Evolutionary conservation across 768 basidiomycete genomes (phyloP).

Genomic region (Vararia minispora): DNA sequence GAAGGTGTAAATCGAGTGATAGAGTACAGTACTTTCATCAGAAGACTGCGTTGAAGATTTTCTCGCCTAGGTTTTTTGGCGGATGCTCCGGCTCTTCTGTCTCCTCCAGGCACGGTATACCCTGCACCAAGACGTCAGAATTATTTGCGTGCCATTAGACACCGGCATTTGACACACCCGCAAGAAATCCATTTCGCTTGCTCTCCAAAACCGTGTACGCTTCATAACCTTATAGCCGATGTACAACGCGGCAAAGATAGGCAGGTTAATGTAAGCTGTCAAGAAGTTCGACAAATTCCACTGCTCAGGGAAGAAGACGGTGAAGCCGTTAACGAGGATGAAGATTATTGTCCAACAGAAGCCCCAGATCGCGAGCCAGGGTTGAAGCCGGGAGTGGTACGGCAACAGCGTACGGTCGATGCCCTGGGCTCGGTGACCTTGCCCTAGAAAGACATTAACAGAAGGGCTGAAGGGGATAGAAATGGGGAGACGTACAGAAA

Average conservation of each 20-base stretch:
- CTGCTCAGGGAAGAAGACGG: slow-evolving; percentile 18
- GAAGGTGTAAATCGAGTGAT: too few species aligned
- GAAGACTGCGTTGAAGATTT: too few species aligned
- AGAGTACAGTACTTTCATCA: too few species aligned
- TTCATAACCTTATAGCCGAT: slow-evolving; percentile 10
- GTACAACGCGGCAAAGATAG: slow-evolving; percentile 25
- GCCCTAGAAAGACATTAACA: too few species aligned
- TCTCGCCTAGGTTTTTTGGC: not conserved
- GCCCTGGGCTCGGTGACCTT: slow-evolving; percentile 29
- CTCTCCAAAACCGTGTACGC: not conserved
- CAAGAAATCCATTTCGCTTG: not conserved
- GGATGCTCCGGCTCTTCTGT: not conserved
- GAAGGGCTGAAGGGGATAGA: not conserved
- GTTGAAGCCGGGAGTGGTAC: slow-evolving; percentile 20
- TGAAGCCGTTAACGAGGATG: slow-evolving; percentile 11
- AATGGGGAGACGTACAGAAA: slow-evolving; percentile 21
- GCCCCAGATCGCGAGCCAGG: slow-evolving; percentile 13
- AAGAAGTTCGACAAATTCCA: slow-evolving; percentile 25
- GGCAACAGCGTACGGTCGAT: slow-evolving; percentile 26
- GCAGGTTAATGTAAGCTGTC: slow-evolving; percentile 23
- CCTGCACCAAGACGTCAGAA: not conserved
- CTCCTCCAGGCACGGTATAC: not conserved
- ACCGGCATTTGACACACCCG: not conserved
- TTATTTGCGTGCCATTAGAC: not conserved
- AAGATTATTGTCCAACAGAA: not conserved